These are phyloP conservation scores for Pyrenopolyporus hunteri DNA, from an alignment of 495 filamentous ascomycete species.

Conservation along the genomic window DNA sequence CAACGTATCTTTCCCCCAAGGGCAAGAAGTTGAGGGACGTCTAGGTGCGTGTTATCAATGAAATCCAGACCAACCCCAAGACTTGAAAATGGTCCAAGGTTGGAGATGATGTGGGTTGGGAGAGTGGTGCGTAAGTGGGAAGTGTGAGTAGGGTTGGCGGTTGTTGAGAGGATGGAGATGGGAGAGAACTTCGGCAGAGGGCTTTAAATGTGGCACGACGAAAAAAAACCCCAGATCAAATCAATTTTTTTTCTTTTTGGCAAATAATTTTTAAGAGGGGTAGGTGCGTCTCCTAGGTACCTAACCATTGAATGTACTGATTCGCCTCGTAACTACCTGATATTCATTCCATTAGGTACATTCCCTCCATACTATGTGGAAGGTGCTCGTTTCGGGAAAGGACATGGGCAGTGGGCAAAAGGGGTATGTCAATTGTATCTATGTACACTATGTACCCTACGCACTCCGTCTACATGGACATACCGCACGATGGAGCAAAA, in stretches of 20 bases:
- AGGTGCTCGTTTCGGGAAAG: constrained; percentile 10
- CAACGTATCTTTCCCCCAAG: constrained; percentile 10
- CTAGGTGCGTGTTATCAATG: constrained; percentile 3
- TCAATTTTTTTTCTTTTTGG: too few relatives aligned
- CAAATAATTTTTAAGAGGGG: too few relatives aligned
- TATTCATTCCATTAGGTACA: background rate
- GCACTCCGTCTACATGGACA: background rate
- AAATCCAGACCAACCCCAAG: constrained; percentile 28
- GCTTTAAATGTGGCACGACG: too few relatives aligned
- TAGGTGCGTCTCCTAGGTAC: too few relatives aligned
- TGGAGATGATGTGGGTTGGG: background rate
- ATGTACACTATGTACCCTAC: background rate
- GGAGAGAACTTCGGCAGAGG: too few relatives aligned
- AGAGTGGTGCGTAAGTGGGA: constrained; percentile 6
- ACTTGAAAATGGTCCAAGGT: constrained; percentile 22
- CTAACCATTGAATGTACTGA: too few relatives aligned
- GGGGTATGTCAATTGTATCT: background rate
- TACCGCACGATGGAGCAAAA: too few relatives aligned
- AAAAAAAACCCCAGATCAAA: too few relatives aligned
- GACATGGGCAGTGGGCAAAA: background rate
- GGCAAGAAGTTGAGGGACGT: constrained; percentile 13
- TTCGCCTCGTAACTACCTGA: too few relatives aligned
- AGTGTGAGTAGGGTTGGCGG: background rate
- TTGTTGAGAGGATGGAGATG: background rate
- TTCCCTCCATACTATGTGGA: background rate